These are phyloP conservation scores for Geotrichum aggregatum DNA, from an alignment of 1,139 yeast genomes.

Conservation along the genomic window DNA sequence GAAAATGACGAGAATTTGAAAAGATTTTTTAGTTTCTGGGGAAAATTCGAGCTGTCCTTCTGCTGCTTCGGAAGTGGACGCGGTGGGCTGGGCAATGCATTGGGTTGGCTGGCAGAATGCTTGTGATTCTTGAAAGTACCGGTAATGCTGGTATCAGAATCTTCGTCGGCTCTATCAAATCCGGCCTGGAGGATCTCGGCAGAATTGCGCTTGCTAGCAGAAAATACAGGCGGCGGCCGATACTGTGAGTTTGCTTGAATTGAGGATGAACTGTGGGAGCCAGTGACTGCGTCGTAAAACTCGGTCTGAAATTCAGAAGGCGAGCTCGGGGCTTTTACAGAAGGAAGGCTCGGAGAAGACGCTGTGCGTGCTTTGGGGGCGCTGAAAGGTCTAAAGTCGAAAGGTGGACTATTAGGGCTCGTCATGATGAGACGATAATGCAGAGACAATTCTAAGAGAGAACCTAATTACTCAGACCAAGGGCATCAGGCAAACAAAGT, in stretches of 20 bases:
- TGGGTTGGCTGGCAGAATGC: background rate
- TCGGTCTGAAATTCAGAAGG: background rate
- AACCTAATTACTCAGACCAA: background rate
- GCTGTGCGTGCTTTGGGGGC: background rate
- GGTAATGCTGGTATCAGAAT: background rate
- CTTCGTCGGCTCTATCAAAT: background rate
- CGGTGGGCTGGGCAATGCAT: background rate
- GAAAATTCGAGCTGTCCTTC: constrained; percentile 25
- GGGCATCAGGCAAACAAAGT: background rate
- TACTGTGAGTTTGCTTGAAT: background rate
- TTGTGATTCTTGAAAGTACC: background rate
- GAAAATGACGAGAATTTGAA: constrained; percentile 26
- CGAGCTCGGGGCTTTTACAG: background rate
- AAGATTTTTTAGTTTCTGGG: constrained; percentile 33
- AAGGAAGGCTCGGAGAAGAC: background rate
- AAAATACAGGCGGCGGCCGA: background rate
- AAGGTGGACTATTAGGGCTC: background rate
- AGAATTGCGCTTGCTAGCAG: background rate
- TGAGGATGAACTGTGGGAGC: background rate
- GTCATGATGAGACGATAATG: background rate
- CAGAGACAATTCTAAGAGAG: background rate
- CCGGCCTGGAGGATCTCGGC: background rate
- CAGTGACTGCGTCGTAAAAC: background rate
- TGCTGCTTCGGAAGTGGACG: background rate
- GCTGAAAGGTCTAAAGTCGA: constrained; percentile 3